Percentiles rank a stretch among this genome's conserved stretches.
Evolutionary conservation across 2,329 filamentous ascomycete genomes (phyloP).

Genomic region (Aspergillus vadensis): DNA sequence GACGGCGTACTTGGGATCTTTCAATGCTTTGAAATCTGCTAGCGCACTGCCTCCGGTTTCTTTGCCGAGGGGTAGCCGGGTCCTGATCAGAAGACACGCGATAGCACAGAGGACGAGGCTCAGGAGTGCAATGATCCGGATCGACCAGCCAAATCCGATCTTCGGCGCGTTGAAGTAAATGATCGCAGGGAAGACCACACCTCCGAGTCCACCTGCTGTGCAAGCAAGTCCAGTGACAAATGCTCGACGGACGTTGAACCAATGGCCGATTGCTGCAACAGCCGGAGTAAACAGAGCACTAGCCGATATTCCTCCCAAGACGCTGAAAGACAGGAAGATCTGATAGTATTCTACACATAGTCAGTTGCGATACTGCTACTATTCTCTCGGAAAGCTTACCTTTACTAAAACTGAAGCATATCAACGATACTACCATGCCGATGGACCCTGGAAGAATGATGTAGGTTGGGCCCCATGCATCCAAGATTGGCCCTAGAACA

Average conservation of each 20-base stretch:
- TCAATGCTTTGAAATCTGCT: constrained; percentile 28
- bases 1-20: constrained; percentile 26
- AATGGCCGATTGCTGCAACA: constrained; percentile 36
- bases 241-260: constrained; percentile 36
- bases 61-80: not conserved
- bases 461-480: constrained; percentile 17
- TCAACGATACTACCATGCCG: constrained; percentile 29
- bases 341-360: constrained; percentile 37
- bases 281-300: constrained; percentile 36
- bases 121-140: constrained; percentile 33
- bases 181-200: constrained; percentile 39
- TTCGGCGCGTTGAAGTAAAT: constrained; percentile 30
- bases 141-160: constrained; percentile 36
- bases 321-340: constrained; percentile 39
- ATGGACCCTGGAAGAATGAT: constrained; percentile 21
- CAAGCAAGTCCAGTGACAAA: constrained; percentile 39
- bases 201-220: constrained; percentile 38
- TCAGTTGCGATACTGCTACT: constrained; percentile 10
- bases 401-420: constrained; percentile 31
- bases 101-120: constrained; percentile 17
- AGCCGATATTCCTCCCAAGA: constrained; percentile 37
- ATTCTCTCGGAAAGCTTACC: constrained; percentile 12
- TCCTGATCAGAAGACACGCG: constrained; percentile 8
- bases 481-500: constrained; percentile 20
- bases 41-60: constrained; percentile 3